Percentiles rank a stretch among this genome's conserved stretches.
Conservation (phyloP, 1,284 basidiomycete genomes). For the Trichosporon ovoides region DNA sequence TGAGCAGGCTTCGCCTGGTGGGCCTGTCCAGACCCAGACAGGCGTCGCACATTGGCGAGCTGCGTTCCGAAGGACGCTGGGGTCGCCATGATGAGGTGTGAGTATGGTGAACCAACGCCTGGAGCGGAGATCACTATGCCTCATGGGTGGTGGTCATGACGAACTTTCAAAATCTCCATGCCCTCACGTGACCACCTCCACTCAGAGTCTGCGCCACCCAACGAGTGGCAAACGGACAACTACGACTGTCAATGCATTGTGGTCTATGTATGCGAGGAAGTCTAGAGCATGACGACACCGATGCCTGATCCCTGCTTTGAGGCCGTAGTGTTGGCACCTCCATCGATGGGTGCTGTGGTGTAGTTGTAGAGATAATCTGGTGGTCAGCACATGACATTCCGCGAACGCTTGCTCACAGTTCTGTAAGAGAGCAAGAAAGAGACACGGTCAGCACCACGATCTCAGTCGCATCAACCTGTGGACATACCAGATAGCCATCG, state of each 20-base stretch:
- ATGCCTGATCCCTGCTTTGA: slow-evolving; percentile 39
- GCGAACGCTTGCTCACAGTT: slow-evolving; percentile 34
- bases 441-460: slow-evolving; percentile 1
- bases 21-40: slow-evolving; percentile 70
- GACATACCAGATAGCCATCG: slow-evolving; percentile 65
- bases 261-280: too few species aligned
- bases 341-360: slow-evolving; percentile 70
- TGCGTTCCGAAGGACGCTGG: slow-evolving; percentile 46
- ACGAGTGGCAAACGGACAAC: background rate
- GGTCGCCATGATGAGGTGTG: slow-evolving; percentile 16
- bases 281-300: slow-evolving; percentile 49
- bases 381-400: background rate
- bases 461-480: slow-evolving; percentile 44
- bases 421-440: slow-evolving; percentile 11
- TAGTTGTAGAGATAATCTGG: slow-evolving; percentile 83
- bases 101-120: slow-evolving; percentile 3
- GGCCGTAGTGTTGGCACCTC: slow-evolving; percentile 46
- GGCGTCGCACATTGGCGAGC: slow-evolving; percentile 80
- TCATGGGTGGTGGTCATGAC: background rate
- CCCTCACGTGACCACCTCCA: background rate
- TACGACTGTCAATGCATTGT: too few species aligned
- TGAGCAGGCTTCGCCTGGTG: slow-evolving; percentile 90
- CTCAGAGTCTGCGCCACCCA: background rate
- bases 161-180: slow-evolving; percentile 8
- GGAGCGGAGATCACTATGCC: background rate